Conservation (phyloP, 257 asterid genomes). For the Ilex aquifolium region DNA sequence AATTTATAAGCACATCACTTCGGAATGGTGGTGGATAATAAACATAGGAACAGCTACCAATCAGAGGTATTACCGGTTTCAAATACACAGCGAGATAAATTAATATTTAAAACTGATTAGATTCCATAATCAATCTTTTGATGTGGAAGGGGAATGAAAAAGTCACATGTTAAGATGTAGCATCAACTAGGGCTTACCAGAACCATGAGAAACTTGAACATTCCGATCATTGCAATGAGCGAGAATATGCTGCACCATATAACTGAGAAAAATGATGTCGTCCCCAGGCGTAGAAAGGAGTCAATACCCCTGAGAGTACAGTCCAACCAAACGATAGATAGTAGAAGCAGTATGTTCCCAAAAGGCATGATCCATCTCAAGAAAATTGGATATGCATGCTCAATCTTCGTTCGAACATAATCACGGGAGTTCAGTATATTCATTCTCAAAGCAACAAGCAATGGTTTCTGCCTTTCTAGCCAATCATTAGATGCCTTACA, state of each 20-base stretch:
- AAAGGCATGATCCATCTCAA: slow-evolving; percentile 59
- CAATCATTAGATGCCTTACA: slow-evolving; percentile 56
- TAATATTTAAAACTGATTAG: no score
- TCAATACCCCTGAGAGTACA: slow-evolving; percentile 84
- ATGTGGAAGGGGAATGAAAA: slow-evolving; percentile 1
- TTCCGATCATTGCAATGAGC: slow-evolving; percentile 52
- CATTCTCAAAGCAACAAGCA: slow-evolving; percentile 30
- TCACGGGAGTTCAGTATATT: slow-evolving; percentile 33
- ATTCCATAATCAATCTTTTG: background rate
- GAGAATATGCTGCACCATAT: slow-evolving; percentile 82
- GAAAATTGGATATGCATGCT: slow-evolving; percentile 55
- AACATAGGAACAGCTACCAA: no score
- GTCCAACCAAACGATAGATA: slow-evolving; percentile 84
- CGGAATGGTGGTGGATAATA: no score
- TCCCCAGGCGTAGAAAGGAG: slow-evolving; percentile 85
- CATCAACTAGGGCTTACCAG: slow-evolving; percentile 48
- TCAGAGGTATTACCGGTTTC: no score
- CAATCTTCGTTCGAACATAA: slow-evolving; percentile 49
- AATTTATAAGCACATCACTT: no score
- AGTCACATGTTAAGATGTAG: slow-evolving; percentile 3
- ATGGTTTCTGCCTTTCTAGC: slow-evolving; percentile 65
- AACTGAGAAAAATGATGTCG: slow-evolving; percentile 75
- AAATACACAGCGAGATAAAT: no score
- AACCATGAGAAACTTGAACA: slow-evolving; percentile 55
- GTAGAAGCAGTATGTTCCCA: slow-evolving; percentile 59